These are phyloP conservation scores for Pontederia crassipes DNA, from an alignment of 176 grass and related monocot species.

Conservation along the genomic window DNA sequence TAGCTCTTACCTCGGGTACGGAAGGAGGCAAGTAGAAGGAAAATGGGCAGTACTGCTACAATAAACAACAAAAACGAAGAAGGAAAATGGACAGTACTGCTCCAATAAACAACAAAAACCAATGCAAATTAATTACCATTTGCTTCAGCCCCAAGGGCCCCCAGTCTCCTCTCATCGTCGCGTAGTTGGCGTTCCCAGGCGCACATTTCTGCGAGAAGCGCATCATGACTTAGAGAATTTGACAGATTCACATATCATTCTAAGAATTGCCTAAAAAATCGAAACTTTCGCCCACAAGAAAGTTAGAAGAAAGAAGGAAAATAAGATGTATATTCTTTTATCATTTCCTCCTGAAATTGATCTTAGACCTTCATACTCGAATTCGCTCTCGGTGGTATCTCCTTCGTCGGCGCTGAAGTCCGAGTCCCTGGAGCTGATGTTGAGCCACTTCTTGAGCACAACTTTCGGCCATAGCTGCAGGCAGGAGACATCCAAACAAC, in stretches of 20 bases:
- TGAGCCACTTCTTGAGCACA: slow-evolving; percentile 88
- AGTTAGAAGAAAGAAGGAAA: not conserved
- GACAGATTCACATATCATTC: not conserved
- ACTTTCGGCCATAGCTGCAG: slow-evolving; percentile 84
- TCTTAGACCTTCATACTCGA: slow-evolving; percentile 55
- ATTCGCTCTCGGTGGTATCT: slow-evolving; percentile 69
- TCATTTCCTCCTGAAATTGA: not conserved
- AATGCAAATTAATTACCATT: slow-evolving; percentile 33
- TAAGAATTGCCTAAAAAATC: not conserved
- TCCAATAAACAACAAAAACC: not conserved
- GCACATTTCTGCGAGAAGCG: slow-evolving; percentile 58
- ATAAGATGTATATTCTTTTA: not conserved
- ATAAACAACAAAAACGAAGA: not conserved
- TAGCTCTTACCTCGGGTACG: too few relatives aligned
- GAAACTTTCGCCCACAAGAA: not conserved
- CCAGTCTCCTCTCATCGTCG: slow-evolving; percentile 42
- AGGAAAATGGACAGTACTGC: not conserved
- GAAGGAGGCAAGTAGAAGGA: too few relatives aligned
- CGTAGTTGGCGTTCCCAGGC: slow-evolving; percentile 53
- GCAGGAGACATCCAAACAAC: slow-evolving; percentile 34
- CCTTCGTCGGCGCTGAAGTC: slow-evolving; percentile 91
- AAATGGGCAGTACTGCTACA: not conserved
- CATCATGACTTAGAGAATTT: slow-evolving; percentile 12
- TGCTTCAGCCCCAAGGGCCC: slow-evolving; percentile 31
- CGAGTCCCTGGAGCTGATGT: slow-evolving; percentile 68